These are phyloP conservation scores for Lipomyces spencermartinsiae DNA, from an alignment of 805 yeast genomes.

Conservation along the genomic window DNA sequence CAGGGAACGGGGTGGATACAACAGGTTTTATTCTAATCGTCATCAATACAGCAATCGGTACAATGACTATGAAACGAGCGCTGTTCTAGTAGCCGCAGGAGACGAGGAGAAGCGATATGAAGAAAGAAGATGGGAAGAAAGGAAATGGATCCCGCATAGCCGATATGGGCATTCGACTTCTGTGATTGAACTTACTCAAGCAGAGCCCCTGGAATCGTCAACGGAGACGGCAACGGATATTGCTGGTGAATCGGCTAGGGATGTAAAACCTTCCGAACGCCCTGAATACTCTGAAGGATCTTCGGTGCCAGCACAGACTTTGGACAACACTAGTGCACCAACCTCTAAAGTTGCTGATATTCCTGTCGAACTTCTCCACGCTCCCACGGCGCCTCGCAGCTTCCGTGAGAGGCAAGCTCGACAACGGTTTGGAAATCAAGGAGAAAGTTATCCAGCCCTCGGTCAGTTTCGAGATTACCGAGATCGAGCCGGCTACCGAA, in stretches of 20 bases:
- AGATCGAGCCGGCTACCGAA: not conserved
- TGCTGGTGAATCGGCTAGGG: not conserved
- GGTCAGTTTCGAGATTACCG: not conserved
- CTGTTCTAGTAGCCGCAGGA: not conserved
- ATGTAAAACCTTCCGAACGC: not conserved
- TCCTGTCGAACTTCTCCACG: slow-evolving; percentile 22
- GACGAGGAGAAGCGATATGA: slow-evolving; percentile 7
- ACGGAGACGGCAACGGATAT: not conserved
- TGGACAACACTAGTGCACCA: slow-evolving; percentile 3
- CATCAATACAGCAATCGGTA: slow-evolving; percentile 7
- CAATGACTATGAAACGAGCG: slow-evolving; percentile 1
- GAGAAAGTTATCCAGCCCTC: not conserved
- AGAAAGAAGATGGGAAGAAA: not conserved
- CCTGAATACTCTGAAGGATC: not conserved
- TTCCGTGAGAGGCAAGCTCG: slow-evolving; percentile 13
- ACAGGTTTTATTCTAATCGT: not conserved
- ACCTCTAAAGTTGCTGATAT: slow-evolving; percentile 12
- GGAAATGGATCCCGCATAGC: not conserved
- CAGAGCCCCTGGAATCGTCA: slow-evolving; percentile 1
- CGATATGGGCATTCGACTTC: not conserved
- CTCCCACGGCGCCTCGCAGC: slow-evolving; percentile 29
- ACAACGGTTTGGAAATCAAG: not conserved
- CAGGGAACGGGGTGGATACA: slow-evolving; percentile 4
- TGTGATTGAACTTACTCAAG: slow-evolving; percentile 11
- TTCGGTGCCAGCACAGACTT: no score